phyloP scores from a whole-genome alignment of 371 early-diverging fungal genomes.

The Apophysomyces elegans region DNA sequence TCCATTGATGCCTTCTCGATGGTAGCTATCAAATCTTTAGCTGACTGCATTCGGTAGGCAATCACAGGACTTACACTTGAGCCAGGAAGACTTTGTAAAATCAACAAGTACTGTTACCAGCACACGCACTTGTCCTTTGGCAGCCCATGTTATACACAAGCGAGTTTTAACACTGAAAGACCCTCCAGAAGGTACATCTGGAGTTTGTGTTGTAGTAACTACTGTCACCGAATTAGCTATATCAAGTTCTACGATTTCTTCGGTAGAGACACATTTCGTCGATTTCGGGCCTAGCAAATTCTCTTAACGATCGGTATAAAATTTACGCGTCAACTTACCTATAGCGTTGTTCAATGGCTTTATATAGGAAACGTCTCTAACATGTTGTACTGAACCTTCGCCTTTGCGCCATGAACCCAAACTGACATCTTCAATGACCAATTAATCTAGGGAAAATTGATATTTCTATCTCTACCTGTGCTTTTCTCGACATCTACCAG shows the following conservation, averaged over 20 bases:
- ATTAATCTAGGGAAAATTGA: constrained; percentile 7
- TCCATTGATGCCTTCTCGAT: constrained; percentile 76
- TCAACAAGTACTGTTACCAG: constrained; percentile 72
- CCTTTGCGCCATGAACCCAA: constrained; percentile 49
- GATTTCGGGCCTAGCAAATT: constrained; percentile 66
- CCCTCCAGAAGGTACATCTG: constrained; percentile 85
- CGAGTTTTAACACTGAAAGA: constrained; percentile 77
- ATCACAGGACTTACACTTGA: constrained; percentile 62
- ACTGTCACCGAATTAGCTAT: constrained; percentile 62
- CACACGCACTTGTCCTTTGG: constrained; percentile 62
- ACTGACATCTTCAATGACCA: constrained; percentile 29
- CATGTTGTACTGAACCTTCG: constrained; percentile 22
- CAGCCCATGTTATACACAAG: constrained; percentile 85
- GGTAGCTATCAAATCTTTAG: constrained; percentile 38
- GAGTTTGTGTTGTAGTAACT: constrained; percentile 74
- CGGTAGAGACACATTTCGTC: constrained; percentile 67
- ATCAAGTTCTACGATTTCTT: constrained; percentile 63
- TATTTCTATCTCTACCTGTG: constrained; percentile 33
- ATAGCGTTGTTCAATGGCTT: constrained; percentile 45
- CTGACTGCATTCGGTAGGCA: background rate
- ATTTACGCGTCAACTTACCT: constrained; percentile 24
- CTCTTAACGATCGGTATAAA: background rate
- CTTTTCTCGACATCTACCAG: constrained; percentile 47
- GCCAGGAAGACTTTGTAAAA: constrained; percentile 75
- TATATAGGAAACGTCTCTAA: constrained; percentile 45